Base-by-base conservation (phyloP, 768 basidiomycete species). In the button mushroom (Agaricus bisporus) region DNA sequence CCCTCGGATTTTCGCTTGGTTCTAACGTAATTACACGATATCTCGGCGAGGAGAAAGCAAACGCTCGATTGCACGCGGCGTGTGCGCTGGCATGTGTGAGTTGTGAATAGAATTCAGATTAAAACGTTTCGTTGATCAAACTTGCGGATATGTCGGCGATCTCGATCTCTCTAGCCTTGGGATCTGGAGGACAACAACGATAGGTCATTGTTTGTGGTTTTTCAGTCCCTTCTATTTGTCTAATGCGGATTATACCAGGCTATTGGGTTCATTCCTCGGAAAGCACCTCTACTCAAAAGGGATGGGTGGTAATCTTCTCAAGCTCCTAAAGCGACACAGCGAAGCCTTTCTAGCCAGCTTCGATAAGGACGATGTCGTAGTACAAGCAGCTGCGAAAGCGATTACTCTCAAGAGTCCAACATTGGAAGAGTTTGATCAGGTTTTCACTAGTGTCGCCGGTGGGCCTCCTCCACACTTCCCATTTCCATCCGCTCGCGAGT, bases 1-100 rank as follows among this genome's bases (percentile, higher is more conserved):
- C 90, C 12, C 69, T 97, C 9, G 92, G 95, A 6, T 98, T 95
- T 73, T 97, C 93, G 4, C 80, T 99, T 36, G 97, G 95, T 41
- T 89, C 94, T 41, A 92, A 91, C 65, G 88, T 98, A 35, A 70
- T 98, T 60, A 88, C 92, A 32, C 79, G 91, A 57, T 97, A 97
- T 67, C 71, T 95, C 48, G 92, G 88, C 4, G 87, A 95, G 69
- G 88, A 95, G 64, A 84, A 88, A 12, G 73, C 73, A 36, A 61
- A 71, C 18, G 80, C 81, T 61, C 79, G 86, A 55, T 66, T 93
- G 29, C 68, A 68, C 49, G 81, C 84, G 4, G 88, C 80, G 28
- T 86, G 84, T 69, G 80, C 77, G 15, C 70, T 93, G 15, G 89
- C 73, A 64, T 89, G 90, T 68, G 86, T 93, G 70, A 66, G 86